Evolutionary conservation across 108 stramenopile species (phyloP).

Genomic region (Fistulifera solaris): DNA sequence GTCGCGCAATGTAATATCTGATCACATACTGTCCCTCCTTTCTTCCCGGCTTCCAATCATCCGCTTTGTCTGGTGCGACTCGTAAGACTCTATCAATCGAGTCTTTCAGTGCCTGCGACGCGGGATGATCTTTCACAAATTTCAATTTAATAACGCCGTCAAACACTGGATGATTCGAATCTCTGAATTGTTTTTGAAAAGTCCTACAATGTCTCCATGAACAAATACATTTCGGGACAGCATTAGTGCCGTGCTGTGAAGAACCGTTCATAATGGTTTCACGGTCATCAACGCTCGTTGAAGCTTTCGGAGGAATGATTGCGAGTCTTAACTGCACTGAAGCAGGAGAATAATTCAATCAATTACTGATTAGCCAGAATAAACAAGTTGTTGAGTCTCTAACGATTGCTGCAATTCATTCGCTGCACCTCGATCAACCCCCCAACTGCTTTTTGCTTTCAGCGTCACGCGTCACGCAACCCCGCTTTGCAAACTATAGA

Average conservation of each 20-base stretch:
- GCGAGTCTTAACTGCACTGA: no score
- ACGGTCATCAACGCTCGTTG: no score
- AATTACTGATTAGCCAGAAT: no score
- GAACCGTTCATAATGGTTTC: no score
- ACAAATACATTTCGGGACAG: constrained; percentile 35
- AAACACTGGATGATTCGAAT: constrained; percentile 26
- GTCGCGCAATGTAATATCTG: constrained; percentile 33
- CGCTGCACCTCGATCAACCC: no score
- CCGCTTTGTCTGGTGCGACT: constrained; percentile 19
- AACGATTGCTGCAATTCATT: no score
- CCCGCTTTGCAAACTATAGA: no score
- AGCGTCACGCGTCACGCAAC: no score
- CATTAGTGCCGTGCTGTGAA: not conserved
- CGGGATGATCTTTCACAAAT: constrained; percentile 15
- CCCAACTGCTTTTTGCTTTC: no score
- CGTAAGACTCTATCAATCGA: constrained; percentile 30
- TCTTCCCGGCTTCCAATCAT: constrained; percentile 30
- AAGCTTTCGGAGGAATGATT: no score
- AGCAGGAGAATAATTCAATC: no score
- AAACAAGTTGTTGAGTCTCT: no score
- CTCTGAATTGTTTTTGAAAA: constrained; percentile 36
- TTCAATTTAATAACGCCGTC: constrained; percentile 40
- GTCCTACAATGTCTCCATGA: constrained; percentile 39
- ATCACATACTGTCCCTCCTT: constrained; percentile 3
- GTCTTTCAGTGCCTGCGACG: constrained; percentile 29